A percentile compares a stretch with the other conserved stretches of the same genome.
These are phyloP conservation scores for Zymoseptoria crescenta DNA, from an alignment of 2,329 filamentous ascomycete genomes.

Conservation along the genomic window DNA sequence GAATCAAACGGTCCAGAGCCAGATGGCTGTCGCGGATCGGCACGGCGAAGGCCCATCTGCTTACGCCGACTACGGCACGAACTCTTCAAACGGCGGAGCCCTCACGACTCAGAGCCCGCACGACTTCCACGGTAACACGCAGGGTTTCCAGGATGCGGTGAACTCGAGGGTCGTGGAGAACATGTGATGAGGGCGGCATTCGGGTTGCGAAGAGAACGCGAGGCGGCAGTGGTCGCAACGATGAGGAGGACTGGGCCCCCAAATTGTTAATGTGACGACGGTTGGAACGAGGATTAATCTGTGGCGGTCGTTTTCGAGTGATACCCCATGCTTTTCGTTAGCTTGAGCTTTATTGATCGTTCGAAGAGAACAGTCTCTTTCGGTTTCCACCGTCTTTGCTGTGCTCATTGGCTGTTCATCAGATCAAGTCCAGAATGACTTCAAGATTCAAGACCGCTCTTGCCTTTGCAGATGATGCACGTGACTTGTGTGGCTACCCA, in stretches of 20 bases:
- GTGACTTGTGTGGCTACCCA: neutral
- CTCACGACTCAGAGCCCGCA: slow-evolving; percentile 11
- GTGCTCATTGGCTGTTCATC: too few relatives aligned
- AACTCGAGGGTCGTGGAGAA: slow-evolving; percentile 78
- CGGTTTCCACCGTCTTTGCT: neutral
- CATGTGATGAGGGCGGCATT: slow-evolving; percentile 51
- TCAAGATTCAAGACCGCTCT: too few relatives aligned
- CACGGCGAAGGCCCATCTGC: slow-evolving; percentile 50
- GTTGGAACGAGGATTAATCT: neutral
- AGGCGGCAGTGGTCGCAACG: neutral
- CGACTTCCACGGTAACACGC: slow-evolving; percentile 34
- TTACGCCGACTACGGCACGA: slow-evolving; percentile 29
- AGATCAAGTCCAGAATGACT: too few relatives aligned
- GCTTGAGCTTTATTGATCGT: neutral
- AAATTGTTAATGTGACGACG: neutral
- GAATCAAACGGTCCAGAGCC: slow-evolving; percentile 49
- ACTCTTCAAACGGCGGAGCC: slow-evolving; percentile 8
- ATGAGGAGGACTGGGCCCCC: neutral
- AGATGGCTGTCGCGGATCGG: slow-evolving; percentile 43
- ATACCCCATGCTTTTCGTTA: neutral
- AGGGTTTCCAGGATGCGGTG: slow-evolving; percentile 66
- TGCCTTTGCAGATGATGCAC: neutral
- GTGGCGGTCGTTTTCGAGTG: neutral
- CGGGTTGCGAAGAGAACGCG: too few relatives aligned
- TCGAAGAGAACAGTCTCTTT: neutral